phyloP scores from a whole-genome alignment of 306 rosid species.

The Senna siamea region DNA sequence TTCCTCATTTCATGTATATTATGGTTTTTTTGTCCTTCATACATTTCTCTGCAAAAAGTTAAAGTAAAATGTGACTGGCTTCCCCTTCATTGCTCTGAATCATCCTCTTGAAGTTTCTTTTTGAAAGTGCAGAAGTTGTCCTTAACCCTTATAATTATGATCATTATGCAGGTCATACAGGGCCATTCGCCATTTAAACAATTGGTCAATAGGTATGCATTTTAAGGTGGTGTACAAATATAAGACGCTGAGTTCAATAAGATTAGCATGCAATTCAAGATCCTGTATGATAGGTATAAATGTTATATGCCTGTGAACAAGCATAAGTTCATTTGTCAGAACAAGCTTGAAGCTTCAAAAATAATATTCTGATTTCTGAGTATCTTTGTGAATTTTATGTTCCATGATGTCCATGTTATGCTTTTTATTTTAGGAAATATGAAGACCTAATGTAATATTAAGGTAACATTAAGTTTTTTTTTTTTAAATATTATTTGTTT shows the following conservation, averaged over 20 bases:
- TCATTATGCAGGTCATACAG: conserved; percentile 73
- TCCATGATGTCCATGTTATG: not conserved
- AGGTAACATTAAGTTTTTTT: too few species aligned
- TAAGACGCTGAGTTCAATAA: conserved; percentile 27
- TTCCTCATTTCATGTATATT: conserved; percentile 5
- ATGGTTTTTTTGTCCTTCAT: conserved; percentile 1
- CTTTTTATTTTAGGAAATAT: not conserved
- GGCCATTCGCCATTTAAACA: conserved; percentile 92
- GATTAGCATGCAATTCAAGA: too few species aligned
- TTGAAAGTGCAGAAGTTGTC: conserved; percentile 1
- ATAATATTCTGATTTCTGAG: not conserved
- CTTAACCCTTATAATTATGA: conserved; percentile 11
- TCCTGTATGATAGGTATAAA: too few species aligned
- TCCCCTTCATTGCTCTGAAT: conserved; percentile 18
- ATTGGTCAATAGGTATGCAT: conserved; percentile 67
- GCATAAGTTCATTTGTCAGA: too few species aligned
- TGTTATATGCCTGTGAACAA: too few species aligned
- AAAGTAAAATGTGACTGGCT: not conserved
- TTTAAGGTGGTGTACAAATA: not conserved
- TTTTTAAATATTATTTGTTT: too few species aligned
- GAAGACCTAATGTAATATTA: not conserved
- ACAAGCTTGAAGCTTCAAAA: not conserved
- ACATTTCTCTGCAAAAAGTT: conserved; percentile 10
- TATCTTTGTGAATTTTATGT: not conserved
- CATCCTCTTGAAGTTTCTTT: not conserved